Conservation (phyloP, 2,329 filamentous ascomycete genomes). For the Graphilbum ipis-grandicollis region DNA sequence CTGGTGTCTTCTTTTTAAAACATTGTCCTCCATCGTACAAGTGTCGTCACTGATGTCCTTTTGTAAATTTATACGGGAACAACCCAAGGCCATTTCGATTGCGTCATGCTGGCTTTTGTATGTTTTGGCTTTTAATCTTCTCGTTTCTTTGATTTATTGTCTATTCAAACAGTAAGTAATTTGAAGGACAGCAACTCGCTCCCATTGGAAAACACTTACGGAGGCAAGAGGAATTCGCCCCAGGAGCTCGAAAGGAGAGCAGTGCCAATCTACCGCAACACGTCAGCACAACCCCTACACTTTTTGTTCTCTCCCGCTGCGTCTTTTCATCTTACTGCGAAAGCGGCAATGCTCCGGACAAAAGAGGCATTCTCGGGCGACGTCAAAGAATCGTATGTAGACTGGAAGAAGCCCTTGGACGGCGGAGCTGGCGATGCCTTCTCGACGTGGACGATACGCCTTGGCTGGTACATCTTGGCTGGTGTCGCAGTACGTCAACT, state of each 20-base stretch:
- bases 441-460: slow-evolving; percentile 36
- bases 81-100: too few species aligned
- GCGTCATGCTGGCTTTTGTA: too few species aligned
- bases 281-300: slow-evolving; percentile 1
- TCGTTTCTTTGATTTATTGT: neutral
- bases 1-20: too few species aligned
- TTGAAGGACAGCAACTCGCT: too few species aligned
- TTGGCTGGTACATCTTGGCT: slow-evolving; percentile 35
- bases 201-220: slow-evolving; percentile 16
- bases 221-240: slow-evolving; percentile 39
- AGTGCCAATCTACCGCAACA: slow-evolving; percentile 29
- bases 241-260: slow-evolving; percentile 42
- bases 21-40: too few species aligned
- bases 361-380: slow-evolving; percentile 45
- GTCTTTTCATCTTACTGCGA: slow-evolving; percentile 40
- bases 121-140: too few species aligned
- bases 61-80: too few species aligned
- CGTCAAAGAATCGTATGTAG: slow-evolving; percentile 39
- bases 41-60: too few species aligned
- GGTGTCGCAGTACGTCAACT: neutral
- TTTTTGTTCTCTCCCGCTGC: too few species aligned
- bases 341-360: slow-evolving; percentile 42
- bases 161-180: too few species aligned
- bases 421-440: slow-evolving; percentile 21
- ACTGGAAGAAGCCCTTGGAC: slow-evolving; percentile 32